These are phyloP conservation scores for Euphrasia arctica DNA, from an alignment of 305 asterid species.

Conservation along the genomic window DNA sequence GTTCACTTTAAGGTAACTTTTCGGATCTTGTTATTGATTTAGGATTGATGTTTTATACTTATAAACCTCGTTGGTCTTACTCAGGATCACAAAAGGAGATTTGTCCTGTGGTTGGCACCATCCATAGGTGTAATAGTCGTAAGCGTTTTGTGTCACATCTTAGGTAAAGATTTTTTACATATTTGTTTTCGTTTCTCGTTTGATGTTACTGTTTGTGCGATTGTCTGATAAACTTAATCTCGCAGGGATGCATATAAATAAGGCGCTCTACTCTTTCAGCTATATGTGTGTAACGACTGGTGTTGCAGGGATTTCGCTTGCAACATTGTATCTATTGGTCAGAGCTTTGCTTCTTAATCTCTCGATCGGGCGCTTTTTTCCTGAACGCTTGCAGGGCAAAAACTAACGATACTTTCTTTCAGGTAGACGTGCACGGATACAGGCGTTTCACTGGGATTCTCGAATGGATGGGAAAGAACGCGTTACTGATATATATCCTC, in stretches of 20 bases:
- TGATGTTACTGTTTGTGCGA: no score
- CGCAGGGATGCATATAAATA: conserved; percentile 65
- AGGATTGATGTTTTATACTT: not conserved
- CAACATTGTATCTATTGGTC: conserved; percentile 54
- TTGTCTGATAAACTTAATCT: conserved; percentile 1
- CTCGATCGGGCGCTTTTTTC: not conserved
- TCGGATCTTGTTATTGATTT: not conserved
- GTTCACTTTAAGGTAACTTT: conserved; percentile 57
- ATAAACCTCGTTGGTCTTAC: conserved; percentile 6
- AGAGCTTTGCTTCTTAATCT: not conserved
- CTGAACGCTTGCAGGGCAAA: no score
- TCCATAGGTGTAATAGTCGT: conserved; percentile 40
- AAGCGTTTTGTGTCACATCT: conserved; percentile 42
- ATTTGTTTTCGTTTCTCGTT: not conserved
- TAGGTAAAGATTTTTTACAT: conserved; percentile 36
- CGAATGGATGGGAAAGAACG: conserved; percentile 72
- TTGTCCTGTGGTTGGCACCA: conserved; percentile 50
- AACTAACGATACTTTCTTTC: conserved; percentile 10
- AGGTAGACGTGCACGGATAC: conserved; percentile 59
- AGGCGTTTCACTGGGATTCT: conserved; percentile 39
- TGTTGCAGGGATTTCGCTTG: conserved; percentile 57
- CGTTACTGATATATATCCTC: conserved; percentile 51
- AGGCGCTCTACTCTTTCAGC: conserved; percentile 66
- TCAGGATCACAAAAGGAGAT: conserved; percentile 62
- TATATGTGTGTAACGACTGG: conserved; percentile 63